Evolutionary conservation across 306 rosid species (phyloP).

Genomic region (Lathyrus aphaca): DNA sequence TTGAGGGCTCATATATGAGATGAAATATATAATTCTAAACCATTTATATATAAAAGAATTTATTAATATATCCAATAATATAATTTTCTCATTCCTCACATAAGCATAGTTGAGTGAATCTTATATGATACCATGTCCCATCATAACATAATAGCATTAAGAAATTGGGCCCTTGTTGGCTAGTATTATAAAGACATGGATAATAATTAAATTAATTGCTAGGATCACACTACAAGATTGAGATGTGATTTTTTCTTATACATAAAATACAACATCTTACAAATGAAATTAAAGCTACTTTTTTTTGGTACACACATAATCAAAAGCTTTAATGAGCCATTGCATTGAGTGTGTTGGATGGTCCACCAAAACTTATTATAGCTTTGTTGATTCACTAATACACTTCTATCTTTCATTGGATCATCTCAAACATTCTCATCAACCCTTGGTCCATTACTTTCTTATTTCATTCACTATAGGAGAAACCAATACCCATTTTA

Average conservation of each 20-base stretch:
- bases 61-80: too few species aligned
- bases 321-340: constrained; percentile 46
- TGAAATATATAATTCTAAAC: constrained; percentile 43
- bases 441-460: constrained; percentile 48
- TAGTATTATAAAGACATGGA: constrained; percentile 36
- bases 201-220: constrained; percentile 38
- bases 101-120: constrained; percentile 44
- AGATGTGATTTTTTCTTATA: constrained; percentile 14
- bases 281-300: constrained; percentile 37
- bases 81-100: constrained; percentile 6
- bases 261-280: not conserved
- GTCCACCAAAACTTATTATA: constrained; percentile 49
- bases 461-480: constrained; percentile 46
- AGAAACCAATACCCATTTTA: constrained; percentile 46
- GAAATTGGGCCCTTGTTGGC: constrained; percentile 39
- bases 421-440: constrained; percentile 48
- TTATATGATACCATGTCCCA: constrained; percentile 52
- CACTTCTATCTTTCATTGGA: constrained; percentile 50
- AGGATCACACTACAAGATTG: constrained; percentile 31
- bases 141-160: constrained; percentile 44
- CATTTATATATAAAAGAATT: constrained; percentile 30
- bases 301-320: constrained; percentile 42
- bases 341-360: constrained; percentile 41
- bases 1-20: not conserved
- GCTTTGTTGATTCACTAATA: constrained; percentile 44